Evolutionary conservation across 306 rosid species (phyloP), one percentile per base, ranked within the genome.

Genomic region (Rosa multiflora): DNA sequence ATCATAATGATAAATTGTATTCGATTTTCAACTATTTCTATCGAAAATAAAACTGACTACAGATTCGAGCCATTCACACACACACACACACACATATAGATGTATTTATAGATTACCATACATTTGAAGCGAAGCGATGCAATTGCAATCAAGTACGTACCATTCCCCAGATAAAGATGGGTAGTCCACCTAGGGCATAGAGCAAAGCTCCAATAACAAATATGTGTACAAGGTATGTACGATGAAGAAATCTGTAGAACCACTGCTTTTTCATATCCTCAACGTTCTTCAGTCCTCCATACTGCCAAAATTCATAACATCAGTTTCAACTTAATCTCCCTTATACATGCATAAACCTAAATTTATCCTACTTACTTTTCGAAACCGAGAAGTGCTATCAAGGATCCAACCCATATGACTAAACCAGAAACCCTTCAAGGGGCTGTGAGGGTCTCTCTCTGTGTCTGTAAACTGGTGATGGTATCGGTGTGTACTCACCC

Each of bases 91-190:
- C n/a, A n/a, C n/a, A n/a, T n/a, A n/a, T n/a, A n/a, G n/a, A n/a
- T n/a, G 1, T 32, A 40, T 5, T 3, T 40, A 40, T 40, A 40
- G 3, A 4, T 5, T 0, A 40, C 6, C 43, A 40, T 40, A 40
- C 43, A 40, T 40, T 6, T 40, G 43, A 40, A 40, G 6, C 7
- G 43, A 40, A 40, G 43, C 43, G 43, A 4, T 0, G 43, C 43
- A 40, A 40, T 40, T 40, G 43, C 43, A 40, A 40, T 8, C 14
- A 48, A 29, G 59, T 26, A 67, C 74, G 53, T 86, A 91, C 97
- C 93, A 91, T 79, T 82, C 97, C 97, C 97, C 94, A 91, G 21
- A 85, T 86, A 55, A 91, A 51, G 68, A 88, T 89, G 75, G 94
- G 92, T 67, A 89, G 76, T 73, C 97, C 97, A 73, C 94, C 97